A percentile compares a stretch with the other conserved stretches of the same genome.
Evolutionary conservation across 805 yeast genomes (phyloP).

Genomic region (Saccharomycopsis amapae): DNA sequence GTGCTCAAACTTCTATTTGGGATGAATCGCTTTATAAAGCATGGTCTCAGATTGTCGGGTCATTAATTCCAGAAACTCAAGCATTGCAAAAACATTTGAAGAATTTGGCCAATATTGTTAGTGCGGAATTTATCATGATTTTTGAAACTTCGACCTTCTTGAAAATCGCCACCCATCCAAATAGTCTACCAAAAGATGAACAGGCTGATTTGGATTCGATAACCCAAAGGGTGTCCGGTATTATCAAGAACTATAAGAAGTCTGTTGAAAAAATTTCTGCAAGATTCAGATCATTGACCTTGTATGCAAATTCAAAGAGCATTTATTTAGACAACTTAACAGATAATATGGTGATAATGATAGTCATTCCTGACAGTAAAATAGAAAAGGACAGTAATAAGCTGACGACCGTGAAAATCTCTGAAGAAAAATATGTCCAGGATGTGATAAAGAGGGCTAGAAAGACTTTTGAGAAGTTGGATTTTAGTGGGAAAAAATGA

Average conservation of each 20-base stretch:
- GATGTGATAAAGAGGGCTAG: conserved; percentile 22
- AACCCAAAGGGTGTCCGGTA: conserved; percentile 37
- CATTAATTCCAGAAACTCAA: conserved; percentile 86
- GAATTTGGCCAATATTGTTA: conserved; percentile 63
- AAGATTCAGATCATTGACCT: conserved; percentile 38
- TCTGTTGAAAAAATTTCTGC: conserved; percentile 39
- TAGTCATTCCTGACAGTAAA: conserved; percentile 34
- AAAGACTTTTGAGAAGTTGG: conserved; percentile 17
- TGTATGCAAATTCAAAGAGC: conserved; percentile 39
- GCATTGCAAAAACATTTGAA: conserved; percentile 68
- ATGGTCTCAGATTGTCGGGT: conserved; percentile 94
- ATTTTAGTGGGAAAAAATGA: too few species aligned
- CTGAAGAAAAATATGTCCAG: conserved; percentile 19
- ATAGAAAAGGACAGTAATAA: conserved; percentile 8
- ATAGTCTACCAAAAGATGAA: conserved; percentile 25
- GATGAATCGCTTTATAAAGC: conserved; percentile 94
- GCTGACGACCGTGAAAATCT: conserved; percentile 18
- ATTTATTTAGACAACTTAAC: conserved; percentile 40
- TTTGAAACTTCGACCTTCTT: conserved; percentile 92
- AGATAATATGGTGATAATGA: conserved; percentile 42
- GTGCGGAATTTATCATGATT: conserved; percentile 83
- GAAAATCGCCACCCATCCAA: conserved; percentile 46
- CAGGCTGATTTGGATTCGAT: conserved; percentile 13
- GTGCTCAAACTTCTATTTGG: conserved; percentile 93
- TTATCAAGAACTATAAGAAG: conserved; percentile 42